Evolutionary conservation across 495 filamentous ascomycete species (phyloP), one percentile per base, ranked within the genome.

Genomic region (Echria macrotheca): DNA sequence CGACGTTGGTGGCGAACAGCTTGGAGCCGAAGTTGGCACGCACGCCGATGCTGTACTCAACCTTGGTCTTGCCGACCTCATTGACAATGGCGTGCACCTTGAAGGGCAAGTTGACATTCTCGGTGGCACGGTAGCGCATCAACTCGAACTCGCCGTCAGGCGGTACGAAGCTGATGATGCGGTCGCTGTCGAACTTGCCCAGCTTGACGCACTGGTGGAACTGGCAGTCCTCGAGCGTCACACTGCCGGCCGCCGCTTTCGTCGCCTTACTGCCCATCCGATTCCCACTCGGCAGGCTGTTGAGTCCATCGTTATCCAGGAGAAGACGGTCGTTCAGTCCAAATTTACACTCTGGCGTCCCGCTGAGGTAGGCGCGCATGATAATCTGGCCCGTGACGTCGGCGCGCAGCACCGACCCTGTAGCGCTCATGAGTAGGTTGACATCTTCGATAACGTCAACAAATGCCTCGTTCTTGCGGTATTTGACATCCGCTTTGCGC

Each of bases 391-490:
- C 94, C 50, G 87, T 95, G 44, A 99, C 94, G 61, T 99, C 94
- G 52, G 94, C 94, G 55, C 94, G 87, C 12, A 99, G 84, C 8
- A 97, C 87, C 21, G 90, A 93, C 17, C 94, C 93, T 3, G 87
- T 87, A 6, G 93, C 94, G 26, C 90, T 96, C 89, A 99, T 96
- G 41, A 99, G 80, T 44, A 99, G 83, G 68, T 99, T 99, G 47
- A 99, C 93, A 59, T 97, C 94, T 70, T 99, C 94, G 63, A 99
- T 99, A 19, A 99, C 94, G 67, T 98, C 93, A 47, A 98, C 93
- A 55, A 98, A 98, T 24, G 93, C 93, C 69, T 98, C 93, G 71
- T 97, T 98, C 71, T 97, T 99, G 65, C 94, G 86, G 71, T 99
- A 99, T 66, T 96, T 96, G 60, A 99, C 87, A 67, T 97, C 91